Conservation (phyloP, 441 rosid species). For the Populus hybrid region DNA sequence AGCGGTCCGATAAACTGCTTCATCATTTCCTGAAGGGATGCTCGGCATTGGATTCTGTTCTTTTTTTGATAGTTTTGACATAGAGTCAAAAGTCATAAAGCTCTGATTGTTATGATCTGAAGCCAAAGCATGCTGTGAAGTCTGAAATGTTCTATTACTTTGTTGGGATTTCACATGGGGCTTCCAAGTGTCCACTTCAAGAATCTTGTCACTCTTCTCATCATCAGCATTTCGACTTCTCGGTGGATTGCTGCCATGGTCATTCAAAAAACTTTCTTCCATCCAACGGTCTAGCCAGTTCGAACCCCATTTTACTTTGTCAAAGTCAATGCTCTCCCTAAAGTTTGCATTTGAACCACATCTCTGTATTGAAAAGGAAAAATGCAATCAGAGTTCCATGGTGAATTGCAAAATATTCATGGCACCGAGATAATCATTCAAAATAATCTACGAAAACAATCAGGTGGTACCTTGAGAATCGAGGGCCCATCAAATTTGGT, state of each 20-base stretch:
- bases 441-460: slow-evolving; percentile 2
- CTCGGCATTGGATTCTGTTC: slow-evolving; percentile 36
- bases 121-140: slow-evolving; percentile 33
- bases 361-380: slow-evolving; percentile 36
- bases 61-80: slow-evolving; percentile 36
- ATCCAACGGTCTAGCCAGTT: slow-evolving; percentile 71
- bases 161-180: slow-evolving; percentile 43
- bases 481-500: slow-evolving; percentile 39
- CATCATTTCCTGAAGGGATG: slow-evolving; percentile 48
- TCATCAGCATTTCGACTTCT: slow-evolving; percentile 36
- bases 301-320: slow-evolving; percentile 39
- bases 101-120: slow-evolving; percentile 32
- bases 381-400: not conserved
- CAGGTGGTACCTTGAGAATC: slow-evolving; percentile 30
- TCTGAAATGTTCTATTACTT: slow-evolving; percentile 36
- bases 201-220: slow-evolving; percentile 63
- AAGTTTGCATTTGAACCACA: slow-evolving; percentile 48
- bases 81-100: slow-evolving; percentile 29
- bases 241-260: slow-evolving; percentile 14
- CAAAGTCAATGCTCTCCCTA: slow-evolving; percentile 43
- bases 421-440: not conserved
- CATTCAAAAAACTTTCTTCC: slow-evolving; percentile 35
- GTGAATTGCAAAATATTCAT: not conserved
- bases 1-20: slow-evolving; percentile 43
- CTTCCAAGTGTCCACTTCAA: slow-evolving; percentile 69